These are phyloP conservation scores for Hylodesmum podocarpum DNA, from an alignment of 306 rosid genomes.

Conservation along the genomic window DNA sequence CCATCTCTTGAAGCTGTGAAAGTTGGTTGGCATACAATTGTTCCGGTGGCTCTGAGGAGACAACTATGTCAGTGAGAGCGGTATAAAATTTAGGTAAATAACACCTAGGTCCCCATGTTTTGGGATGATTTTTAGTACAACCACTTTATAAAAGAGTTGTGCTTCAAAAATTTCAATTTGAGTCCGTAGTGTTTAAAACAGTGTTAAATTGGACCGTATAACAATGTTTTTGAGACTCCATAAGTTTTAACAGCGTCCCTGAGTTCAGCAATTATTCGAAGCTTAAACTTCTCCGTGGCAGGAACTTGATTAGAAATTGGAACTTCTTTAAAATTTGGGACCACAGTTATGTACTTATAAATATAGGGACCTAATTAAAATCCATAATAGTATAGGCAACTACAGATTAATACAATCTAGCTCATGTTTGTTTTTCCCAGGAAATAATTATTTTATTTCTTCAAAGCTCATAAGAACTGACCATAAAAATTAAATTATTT, in stretches of 20 bases:
- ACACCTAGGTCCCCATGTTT: background rate
- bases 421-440: background rate
- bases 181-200: background rate
- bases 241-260: background rate
- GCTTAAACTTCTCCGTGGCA: background rate
- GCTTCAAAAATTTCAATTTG: background rate
- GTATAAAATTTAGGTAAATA: background rate
- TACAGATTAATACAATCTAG: background rate
- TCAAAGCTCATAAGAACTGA: background rate
- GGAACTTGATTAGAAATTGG: background rate
- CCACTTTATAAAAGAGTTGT: background rate
- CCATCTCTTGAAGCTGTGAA: conserved; percentile 93
- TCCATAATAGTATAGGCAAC: background rate
- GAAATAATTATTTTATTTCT: background rate
- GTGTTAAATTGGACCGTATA: background rate
- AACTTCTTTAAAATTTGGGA: background rate
- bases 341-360: background rate
- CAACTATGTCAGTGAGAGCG: background rate
- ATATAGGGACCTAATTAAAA: background rate
- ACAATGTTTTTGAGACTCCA: background rate
- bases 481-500: background rate
- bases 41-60: conserved; percentile 72
- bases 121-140: background rate
- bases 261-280: background rate
- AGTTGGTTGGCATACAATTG: conserved; percentile 81